Percentiles rank a stretch among this genome's conserved stretches.
phyloP scores from a whole-genome alignment of 306 rosid genomes.

The Malus orientalis region DNA sequence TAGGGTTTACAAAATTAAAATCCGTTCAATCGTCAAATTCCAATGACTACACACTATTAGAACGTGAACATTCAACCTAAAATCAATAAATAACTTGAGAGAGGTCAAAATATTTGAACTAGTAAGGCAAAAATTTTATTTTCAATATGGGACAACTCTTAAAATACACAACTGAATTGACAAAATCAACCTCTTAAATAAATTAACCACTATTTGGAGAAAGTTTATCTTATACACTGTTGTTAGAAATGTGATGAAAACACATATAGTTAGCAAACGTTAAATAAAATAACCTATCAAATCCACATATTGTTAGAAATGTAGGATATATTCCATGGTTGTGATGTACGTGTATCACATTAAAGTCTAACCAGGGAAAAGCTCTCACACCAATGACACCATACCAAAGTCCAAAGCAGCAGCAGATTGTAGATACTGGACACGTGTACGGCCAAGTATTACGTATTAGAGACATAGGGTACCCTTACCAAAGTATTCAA shows the following conservation, averaged over 20 bases:
- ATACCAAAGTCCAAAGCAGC: constrained; percentile 8
- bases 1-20: neutral
- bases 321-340: constrained; percentile 14
- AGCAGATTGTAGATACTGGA: constrained; percentile 27
- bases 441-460: constrained; percentile 36
- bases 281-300: neutral
- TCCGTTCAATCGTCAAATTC: too few species aligned
- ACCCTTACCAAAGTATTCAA: constrained; percentile 17
- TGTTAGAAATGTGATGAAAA: neutral
- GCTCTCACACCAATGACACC: neutral
- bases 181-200: too few species aligned
- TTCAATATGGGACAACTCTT: neutral
- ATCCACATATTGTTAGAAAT: neutral
- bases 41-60: neutral
- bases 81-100: too few species aligned
- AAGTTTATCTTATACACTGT: neutral
- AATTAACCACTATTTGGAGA: neutral
- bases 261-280: neutral
- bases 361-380: neutral
- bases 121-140: neutral
- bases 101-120: neutral
- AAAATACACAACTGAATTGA: neutral
- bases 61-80: too few species aligned
- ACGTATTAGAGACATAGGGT: constrained; percentile 1
- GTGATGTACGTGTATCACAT: constrained; percentile 9